Evolutionary conservation across 2,329 filamentous ascomycete species (phyloP).

Genomic region (Ophiostoma novo-ulmi): DNA sequence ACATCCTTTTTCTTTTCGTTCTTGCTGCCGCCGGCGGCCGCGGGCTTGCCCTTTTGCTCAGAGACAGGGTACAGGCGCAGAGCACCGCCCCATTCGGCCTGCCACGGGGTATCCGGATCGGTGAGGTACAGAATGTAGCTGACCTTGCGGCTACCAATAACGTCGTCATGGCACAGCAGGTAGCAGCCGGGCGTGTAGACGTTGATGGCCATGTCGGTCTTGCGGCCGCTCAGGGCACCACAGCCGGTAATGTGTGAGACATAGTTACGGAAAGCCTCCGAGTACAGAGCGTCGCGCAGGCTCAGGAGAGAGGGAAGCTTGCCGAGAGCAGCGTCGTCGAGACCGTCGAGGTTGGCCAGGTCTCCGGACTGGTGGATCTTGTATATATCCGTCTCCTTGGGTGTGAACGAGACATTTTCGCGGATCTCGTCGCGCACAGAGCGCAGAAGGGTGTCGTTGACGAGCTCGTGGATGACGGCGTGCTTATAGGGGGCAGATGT

Average conservation of each 20-base stretch:
- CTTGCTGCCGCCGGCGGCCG: constrained; percentile 42
- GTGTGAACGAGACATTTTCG: constrained; percentile 87
- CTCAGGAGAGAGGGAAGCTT: constrained; percentile 84
- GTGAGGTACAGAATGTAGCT: constrained; percentile 97
- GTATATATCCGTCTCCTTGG: constrained; percentile 99
- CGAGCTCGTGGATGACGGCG: constrained; percentile 76
- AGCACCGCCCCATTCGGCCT: constrained; percentile 87
- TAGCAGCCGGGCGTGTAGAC: constrained; percentile 96
- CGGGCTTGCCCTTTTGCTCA: constrained; percentile 60
- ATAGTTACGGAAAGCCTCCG: constrained; percentile 80
- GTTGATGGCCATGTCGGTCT: constrained; percentile 99
- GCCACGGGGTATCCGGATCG: constrained; percentile 86
- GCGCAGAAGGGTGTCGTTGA: constrained; percentile 76
- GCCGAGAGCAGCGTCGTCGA: constrained; percentile 77
- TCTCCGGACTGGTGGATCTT: constrained; percentile 99
- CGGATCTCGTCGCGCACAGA: constrained; percentile 83
- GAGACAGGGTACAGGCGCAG: constrained; percentile 76
- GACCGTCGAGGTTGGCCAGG: constrained; percentile 89
- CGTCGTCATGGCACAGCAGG: constrained; percentile 93
- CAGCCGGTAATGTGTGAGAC: constrained; percentile 80
- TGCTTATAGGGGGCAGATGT: constrained; percentile 76
- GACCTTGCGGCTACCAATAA: constrained; percentile 91
- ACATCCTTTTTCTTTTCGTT: not conserved
- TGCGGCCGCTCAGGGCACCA: constrained; percentile 80
- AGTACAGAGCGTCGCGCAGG: constrained; percentile 93